A percentile compares a stretch with the other conserved stretches of the same genome.
Evolutionary conservation across 192 early-diverging fungal species (phyloP).

Genomic region (Geranomyces michiganensis): DNA sequence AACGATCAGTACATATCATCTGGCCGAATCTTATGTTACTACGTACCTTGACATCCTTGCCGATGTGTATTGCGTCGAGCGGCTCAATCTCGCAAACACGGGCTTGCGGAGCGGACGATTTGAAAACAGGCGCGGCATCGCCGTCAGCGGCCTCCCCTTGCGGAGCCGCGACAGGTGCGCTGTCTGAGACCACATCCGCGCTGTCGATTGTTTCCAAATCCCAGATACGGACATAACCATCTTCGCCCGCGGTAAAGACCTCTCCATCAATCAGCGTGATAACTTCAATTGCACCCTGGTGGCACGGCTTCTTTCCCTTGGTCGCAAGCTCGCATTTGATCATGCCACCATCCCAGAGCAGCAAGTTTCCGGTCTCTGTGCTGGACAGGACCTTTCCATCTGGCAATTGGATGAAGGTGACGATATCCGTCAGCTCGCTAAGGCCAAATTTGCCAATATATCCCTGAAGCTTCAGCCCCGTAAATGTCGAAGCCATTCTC

Average conservation of each 20-base stretch:
- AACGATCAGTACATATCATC: conserved; percentile 5
- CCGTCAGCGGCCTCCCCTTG: conserved; percentile 12
- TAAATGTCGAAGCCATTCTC: conserved; percentile 64
- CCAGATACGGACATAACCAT: conserved; percentile 63
- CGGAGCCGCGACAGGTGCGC: background rate
- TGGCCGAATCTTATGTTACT: background rate
- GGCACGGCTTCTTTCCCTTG: conserved; percentile 55
- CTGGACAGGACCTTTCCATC: conserved; percentile 64
- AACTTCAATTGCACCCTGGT: conserved; percentile 53
- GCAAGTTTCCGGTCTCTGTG: conserved; percentile 65
- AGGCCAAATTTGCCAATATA: conserved; percentile 67
- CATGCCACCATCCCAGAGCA: conserved; percentile 68
- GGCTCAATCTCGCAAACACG: conserved; percentile 63
- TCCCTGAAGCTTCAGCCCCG: conserved; percentile 65
- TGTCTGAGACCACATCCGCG: conserved; percentile 50
- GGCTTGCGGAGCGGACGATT: conserved; percentile 34
- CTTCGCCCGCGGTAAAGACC: conserved; percentile 61
- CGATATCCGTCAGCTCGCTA: conserved; percentile 62
- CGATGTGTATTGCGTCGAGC: conserved; percentile 59
- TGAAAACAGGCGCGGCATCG: conserved; percentile 24
- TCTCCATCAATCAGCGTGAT: conserved; percentile 57
- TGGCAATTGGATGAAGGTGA: conserved; percentile 59
- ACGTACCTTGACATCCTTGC: conserved; percentile 61
- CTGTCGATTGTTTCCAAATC: conserved; percentile 65
- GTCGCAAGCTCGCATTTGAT: conserved; percentile 65